Conservation (phyloP, 2,329 filamentous ascomycete species). For the Mycosphaerella sp. region DNA sequence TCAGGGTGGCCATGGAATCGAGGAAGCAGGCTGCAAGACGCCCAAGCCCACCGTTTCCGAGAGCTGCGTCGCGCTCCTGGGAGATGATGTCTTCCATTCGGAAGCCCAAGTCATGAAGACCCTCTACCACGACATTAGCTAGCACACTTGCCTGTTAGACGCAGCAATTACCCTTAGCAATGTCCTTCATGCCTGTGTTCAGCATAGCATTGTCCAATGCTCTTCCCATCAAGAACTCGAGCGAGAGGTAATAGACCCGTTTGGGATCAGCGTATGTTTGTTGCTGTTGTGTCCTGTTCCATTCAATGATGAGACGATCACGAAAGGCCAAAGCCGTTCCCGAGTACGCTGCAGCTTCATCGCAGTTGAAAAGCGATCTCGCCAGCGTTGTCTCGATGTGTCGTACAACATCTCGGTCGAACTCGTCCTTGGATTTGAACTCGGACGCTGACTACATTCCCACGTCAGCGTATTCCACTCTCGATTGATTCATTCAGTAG, state of each 20-base stretch:
- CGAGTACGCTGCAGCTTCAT: slow-evolving; percentile 85
- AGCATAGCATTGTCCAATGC: slow-evolving; percentile 98
- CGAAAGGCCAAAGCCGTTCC: slow-evolving; percentile 88
- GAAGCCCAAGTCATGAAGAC: slow-evolving; percentile 84
- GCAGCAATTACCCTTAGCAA: slow-evolving; percentile 61
- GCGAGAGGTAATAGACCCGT: slow-evolving; percentile 91
- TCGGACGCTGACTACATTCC: slow-evolving; percentile 51
- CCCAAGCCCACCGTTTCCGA: slow-evolving; percentile 92
- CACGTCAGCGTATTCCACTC: slow-evolving; percentile 12
- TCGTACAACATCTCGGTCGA: slow-evolving; percentile 74
- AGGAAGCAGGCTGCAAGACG: slow-evolving; percentile 94
- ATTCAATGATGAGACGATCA: slow-evolving; percentile 86
- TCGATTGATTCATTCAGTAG: not conserved
- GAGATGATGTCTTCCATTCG: slow-evolving; percentile 91
- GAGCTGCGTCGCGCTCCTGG: slow-evolving; percentile 91
- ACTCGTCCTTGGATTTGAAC: slow-evolving; percentile 75
- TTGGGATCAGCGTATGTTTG: slow-evolving; percentile 89
- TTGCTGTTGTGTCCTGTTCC: slow-evolving; percentile 96
- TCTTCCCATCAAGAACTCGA: slow-evolving; percentile 97
- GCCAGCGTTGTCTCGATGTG: slow-evolving; percentile 96
- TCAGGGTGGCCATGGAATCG: slow-evolving; percentile 88
- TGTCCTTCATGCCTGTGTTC: slow-evolving; percentile 81
- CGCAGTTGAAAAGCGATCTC: slow-evolving; percentile 95
- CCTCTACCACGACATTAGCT: slow-evolving; percentile 50
- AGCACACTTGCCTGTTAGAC: not conserved